phyloP scores from a whole-genome alignment of 176 grass and related monocot genomes.

The Eleusine indica region DNA sequence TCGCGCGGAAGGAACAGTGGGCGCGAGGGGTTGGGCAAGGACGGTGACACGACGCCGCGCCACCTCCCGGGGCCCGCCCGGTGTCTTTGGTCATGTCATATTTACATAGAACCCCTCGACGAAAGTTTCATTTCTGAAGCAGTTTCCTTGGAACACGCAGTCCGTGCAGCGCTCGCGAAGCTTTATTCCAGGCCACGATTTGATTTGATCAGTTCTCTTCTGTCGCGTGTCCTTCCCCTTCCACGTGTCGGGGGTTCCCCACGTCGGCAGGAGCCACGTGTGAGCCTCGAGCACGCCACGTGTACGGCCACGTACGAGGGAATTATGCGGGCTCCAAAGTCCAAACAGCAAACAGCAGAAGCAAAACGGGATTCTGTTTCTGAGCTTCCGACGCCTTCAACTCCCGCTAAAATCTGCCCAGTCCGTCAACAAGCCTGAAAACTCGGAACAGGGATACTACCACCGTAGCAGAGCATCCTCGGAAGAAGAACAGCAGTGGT shows the following conservation, averaged over 20 bases:
- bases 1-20: constrained; percentile 29
- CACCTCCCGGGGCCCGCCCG: background rate
- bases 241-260: background rate
- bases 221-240: background rate
- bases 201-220: background rate
- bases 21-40: background rate
- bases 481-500: background rate
- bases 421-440: background rate
- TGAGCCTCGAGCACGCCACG: background rate
- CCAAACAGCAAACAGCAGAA: background rate
- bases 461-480: no score
- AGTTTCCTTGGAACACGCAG: background rate
- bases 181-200: background rate
- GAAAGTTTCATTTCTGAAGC: background rate
- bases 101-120: background rate
- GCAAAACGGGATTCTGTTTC: background rate
- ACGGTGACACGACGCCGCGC: background rate
- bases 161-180: background rate
- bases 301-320: constrained; percentile 24
- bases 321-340: no score
- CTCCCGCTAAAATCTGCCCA: background rate
- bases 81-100: background rate
- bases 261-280: constrained; percentile 6
- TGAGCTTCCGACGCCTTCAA: background rate
- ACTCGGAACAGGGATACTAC: background rate